Evolutionary conservation across 1,284 basidiomycete species (phyloP).

Genomic region (Microbotryum lychnidis-dioicae): DNA sequence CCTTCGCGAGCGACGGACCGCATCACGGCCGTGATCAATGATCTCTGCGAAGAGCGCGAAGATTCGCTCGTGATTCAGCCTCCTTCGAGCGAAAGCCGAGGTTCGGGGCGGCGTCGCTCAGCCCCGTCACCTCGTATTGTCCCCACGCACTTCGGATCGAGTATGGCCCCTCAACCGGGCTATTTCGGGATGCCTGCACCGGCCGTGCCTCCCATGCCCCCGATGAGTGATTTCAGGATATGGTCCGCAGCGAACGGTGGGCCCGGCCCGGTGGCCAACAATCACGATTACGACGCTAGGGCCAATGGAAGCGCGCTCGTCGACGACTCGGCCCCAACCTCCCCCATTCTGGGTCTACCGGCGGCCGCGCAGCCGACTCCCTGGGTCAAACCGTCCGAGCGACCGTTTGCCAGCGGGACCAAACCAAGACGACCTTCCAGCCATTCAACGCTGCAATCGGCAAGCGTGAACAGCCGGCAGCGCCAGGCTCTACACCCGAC

Average conservation of each 20-base stretch:
- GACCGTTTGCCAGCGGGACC: not conserved
- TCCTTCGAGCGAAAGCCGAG: slow-evolving; percentile 4
- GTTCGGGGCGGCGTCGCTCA: slow-evolving; percentile 18
- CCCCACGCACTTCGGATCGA: not conserved
- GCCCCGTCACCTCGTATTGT: slow-evolving; percentile 28
- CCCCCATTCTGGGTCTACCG: not conserved
- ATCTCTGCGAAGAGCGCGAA: slow-evolving; percentile 37
- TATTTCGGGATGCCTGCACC: too few species aligned
- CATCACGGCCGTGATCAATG: slow-evolving; percentile 33
- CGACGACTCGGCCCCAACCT: not conserved
- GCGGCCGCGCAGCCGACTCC: not conserved
- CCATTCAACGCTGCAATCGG: not conserved
- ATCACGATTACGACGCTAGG: not conserved
- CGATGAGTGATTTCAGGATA: slow-evolving; percentile 9
- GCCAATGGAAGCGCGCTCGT: not conserved
- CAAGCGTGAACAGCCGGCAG: not conserved
- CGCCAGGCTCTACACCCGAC: not conserved
- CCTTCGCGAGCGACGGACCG: slow-evolving; percentile 27
- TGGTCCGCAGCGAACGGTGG: slow-evolving; percentile 12
- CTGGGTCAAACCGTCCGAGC: not conserved
- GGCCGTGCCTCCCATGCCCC: too few species aligned
- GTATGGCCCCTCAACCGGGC: too few species aligned
- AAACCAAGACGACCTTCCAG: not conserved
- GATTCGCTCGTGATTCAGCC: slow-evolving; percentile 37
- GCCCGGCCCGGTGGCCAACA: not conserved